Evolutionary conservation across 225 moss, liverwort and hornwort species (phyloP), one percentile per base, ranked within the genome.

Genomic region (Ulota crispa): DNA sequence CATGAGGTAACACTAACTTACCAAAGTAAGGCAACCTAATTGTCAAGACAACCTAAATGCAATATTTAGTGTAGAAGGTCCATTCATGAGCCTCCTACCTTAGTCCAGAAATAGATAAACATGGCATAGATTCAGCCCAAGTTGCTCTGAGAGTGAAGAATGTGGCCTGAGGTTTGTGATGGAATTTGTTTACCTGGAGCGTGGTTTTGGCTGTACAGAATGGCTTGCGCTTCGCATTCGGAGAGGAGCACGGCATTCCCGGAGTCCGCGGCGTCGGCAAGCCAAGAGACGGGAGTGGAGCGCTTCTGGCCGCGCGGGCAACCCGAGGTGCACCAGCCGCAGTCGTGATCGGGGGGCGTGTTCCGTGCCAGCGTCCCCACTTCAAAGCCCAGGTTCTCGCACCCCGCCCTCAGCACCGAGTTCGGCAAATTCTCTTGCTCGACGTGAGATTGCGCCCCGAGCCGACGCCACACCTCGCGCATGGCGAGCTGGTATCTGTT

Each of bases 311-410:
- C 92, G 7, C 39, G 83, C 19, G 75, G 75, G 53, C 97, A 97
- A 1, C 97, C 94, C 15, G 89, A 85, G 1, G 85, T 73, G 80
- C 95, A 97, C 93, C 94, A 97, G 9, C 97, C 97, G 19, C 97
- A 95, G 47, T 86, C 75, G 56, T 97, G 97, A 13, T 87, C 79
- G 8, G 80, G 78, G 3, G 65, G 26, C 11, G 76, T 39, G 28
- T 95, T 98, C 26, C 93, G 77, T 4, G 91, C 75, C 21, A 95
- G 82, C 18, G 78, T 77, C 2, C 84, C 88, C 1, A 92, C 83
- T 26, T 91, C 89, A 3, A 50, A 64, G 3, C 93, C 91, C 24
- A 95, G 79, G 20, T 57, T 82, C 85, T 86, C 39, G 77, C 92
- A 98, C 6, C 97, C 95, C 5, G 74, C 57, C 8, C 88, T 30